A percentile compares a stretch with the other conserved stretches of the same genome.
Conservation (phyloP, 2,329 filamentous ascomycete species). For the Macroventuria anomochaeta region DNA sequence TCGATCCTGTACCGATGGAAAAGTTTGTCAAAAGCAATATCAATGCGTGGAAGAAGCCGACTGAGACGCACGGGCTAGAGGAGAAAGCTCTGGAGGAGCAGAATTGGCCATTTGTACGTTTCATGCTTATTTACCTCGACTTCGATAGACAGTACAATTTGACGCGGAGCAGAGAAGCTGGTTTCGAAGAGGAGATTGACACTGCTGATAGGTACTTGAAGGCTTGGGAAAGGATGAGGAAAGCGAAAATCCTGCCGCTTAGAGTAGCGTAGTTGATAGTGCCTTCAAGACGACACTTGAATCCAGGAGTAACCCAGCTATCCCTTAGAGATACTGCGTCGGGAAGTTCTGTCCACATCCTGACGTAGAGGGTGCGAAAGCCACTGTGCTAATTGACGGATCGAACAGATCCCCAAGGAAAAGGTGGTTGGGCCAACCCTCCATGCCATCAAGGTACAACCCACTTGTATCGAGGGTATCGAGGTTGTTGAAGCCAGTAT, state of each 20-base stretch:
- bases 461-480: not conserved
- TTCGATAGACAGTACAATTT: slow-evolving; percentile 56
- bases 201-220: slow-evolving; percentile 49
- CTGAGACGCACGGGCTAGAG: slow-evolving; percentile 41
- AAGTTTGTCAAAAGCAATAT: slow-evolving; percentile 39
- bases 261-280: not conserved
- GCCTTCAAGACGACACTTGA: not conserved
- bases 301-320: not conserved
- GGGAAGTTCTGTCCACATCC: not conserved
- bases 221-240: slow-evolving; percentile 55
- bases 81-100: slow-evolving; percentile 49
- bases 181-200: slow-evolving; percentile 51
- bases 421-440: slow-evolving; percentile 9
- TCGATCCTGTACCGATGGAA: slow-evolving; percentile 31
- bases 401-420: slow-evolving; percentile 10
- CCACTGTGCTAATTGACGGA: not conserved
- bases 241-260: slow-evolving; percentile 42
- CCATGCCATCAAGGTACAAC: slow-evolving; percentile 4
- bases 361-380: not conserved
- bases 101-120: slow-evolving; percentile 51
- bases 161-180: slow-evolving; percentile 52
- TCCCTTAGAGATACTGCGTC: not conserved
- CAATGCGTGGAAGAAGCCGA: slow-evolving; percentile 31
- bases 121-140: slow-evolving; percentile 53
- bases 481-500: not conserved